Evolutionary conservation across 768 basidiomycete genomes (phyloP).

Genomic region (Kwoniella mangroviensis): DNA sequence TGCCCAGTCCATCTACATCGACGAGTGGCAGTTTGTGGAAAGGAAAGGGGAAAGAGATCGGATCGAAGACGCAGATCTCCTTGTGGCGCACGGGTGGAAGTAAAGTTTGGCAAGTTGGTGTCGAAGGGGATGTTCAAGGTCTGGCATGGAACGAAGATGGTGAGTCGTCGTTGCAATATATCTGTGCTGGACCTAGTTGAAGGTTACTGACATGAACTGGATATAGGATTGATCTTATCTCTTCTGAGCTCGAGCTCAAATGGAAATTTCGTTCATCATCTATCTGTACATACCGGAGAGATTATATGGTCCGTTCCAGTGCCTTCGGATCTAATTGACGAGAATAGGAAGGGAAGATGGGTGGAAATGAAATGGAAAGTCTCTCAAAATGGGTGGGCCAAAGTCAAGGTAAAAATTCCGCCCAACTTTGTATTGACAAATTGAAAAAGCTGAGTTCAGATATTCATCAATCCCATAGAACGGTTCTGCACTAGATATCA

Average conservation of each 20-base stretch:
- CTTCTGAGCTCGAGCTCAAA: slow-evolving; percentile 17
- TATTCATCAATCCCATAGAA: slow-evolving; percentile 20
- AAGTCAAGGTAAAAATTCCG: slow-evolving; percentile 16
- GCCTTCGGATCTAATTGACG: not conserved
- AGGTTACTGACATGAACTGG: not conserved
- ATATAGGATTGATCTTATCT: slow-evolving; percentile 36
- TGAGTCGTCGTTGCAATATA: slow-evolving; percentile 8
- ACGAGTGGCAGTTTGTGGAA: not conserved
- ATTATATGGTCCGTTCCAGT: slow-evolving; percentile 27
- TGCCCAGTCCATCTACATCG: not conserved
- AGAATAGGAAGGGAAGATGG: slow-evolving; percentile 9
- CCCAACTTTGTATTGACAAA: too few relatives aligned
- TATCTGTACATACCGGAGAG: slow-evolving; percentile 45
- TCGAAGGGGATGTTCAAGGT: slow-evolving; percentile 28
- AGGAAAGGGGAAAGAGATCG: slow-evolving; percentile 24
- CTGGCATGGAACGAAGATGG: slow-evolving; percentile 49
- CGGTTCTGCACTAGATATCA: slow-evolving; percentile 37
- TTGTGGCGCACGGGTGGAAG: slow-evolving; percentile 34
- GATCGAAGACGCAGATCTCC: slow-evolving; percentile 10
- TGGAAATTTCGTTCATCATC: slow-evolving; percentile 32
- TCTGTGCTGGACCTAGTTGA: not conserved
- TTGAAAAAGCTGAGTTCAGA: too few relatives aligned
- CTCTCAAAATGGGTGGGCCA: slow-evolving; percentile 22
- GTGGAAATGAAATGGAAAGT: slow-evolving; percentile 37
- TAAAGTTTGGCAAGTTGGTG: slow-evolving; percentile 46